Percentiles rank a stretch among this genome's conserved stretches.
Conservation (phyloP, 345 rosid species). For the Clausena lansium region DNA sequence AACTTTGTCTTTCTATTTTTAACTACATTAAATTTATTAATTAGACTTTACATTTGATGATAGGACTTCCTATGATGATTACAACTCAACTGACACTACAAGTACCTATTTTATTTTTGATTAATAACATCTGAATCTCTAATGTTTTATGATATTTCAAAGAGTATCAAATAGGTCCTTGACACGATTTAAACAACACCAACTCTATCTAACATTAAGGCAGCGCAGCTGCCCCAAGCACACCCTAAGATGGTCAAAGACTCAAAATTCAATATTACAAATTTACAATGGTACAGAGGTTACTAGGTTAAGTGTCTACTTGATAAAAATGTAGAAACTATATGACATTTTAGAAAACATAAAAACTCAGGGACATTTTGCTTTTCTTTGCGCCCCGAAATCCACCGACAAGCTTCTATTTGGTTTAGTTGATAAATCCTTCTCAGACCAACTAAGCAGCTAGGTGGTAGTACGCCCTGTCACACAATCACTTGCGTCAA, state of each 20-base stretch:
- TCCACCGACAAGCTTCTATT: neutral
- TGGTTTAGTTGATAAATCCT: constrained; percentile 11
- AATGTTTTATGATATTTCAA: no score
- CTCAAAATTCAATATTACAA: no score
- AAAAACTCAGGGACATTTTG: neutral
- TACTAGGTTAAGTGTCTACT: neutral
- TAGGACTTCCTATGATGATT: no score
- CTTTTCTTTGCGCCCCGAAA: neutral
- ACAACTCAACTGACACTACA: neutral
- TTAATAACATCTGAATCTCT: neutral
- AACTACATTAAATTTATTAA: no score
- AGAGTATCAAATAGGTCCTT: neutral
- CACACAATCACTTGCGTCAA: neutral
- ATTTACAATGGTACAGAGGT: no score
- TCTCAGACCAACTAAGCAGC: neutral
- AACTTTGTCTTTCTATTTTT: no score
- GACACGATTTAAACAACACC: neutral
- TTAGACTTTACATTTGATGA: no score
- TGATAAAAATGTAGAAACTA: neutral
- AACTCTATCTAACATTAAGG: no score
- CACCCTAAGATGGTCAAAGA: neutral
- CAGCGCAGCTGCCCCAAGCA: no score
- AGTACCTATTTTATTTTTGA: neutral
- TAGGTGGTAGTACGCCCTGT: neutral
- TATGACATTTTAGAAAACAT: no score